These are phyloP conservation scores for Xylariaceae sp. DNA, from an alignment of 2,329 filamentous ascomycete species.

Conservation along the genomic window DNA sequence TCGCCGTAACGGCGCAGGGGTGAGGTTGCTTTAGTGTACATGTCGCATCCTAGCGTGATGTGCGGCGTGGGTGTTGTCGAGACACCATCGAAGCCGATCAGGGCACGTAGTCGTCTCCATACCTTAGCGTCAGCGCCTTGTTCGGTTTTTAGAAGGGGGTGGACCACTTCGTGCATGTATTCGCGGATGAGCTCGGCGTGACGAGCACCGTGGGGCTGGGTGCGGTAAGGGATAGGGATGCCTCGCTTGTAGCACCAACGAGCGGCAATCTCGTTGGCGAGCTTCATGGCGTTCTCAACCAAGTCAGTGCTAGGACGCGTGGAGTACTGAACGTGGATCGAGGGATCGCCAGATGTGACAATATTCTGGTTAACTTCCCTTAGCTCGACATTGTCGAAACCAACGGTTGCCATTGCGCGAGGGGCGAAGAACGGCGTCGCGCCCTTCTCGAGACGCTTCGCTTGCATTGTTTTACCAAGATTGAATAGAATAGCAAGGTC, in stretches of 20 bases:
- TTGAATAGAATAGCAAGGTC: conserved; percentile 45
- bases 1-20: conserved; percentile 62
- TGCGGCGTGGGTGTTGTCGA: conserved; percentile 50
- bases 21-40: conserved; percentile 60
- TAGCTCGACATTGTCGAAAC: conserved; percentile 35
- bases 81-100: conserved; percentile 48
- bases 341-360: conserved; percentile 43
- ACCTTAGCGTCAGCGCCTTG: conserved; percentile 31
- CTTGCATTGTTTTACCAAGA: conserved; percentile 44
- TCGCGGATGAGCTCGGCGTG: conserved; percentile 36
- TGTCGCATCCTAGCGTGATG: conserved; percentile 52
- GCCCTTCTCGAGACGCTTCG: conserved; percentile 41
- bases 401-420: conserved; percentile 40
- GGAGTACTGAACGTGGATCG: conserved; percentile 41
- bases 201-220: conserved; percentile 39
- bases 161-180: conserved; percentile 36
- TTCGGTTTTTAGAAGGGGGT: conserved; percentile 37
- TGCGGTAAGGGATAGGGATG: conserved; percentile 56
- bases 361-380: conserved; percentile 27
- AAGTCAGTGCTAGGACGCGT: conserved; percentile 32
- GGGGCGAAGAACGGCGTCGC: conserved; percentile 46
- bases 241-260: conserved; percentile 53
- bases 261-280: conserved; percentile 60
- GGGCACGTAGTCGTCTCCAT: conserved; percentile 31
- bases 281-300: conserved; percentile 51